These are phyloP conservation scores for Scutellaria barbata DNA, from an alignment of 257 asterid species.

Conservation along the genomic window DNA sequence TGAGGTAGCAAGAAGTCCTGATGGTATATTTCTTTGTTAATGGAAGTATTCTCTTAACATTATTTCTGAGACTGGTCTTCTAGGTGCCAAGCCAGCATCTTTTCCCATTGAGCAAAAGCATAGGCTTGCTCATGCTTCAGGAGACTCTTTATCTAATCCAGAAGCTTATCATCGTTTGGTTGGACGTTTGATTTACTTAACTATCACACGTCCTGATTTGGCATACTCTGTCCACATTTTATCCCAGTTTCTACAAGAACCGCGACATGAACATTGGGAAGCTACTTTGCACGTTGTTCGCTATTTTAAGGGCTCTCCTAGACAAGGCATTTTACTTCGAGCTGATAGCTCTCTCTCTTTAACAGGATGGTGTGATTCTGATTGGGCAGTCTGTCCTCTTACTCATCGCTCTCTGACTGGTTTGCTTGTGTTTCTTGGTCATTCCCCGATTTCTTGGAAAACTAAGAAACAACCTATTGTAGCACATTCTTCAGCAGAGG, in stretches of 20 bases:
- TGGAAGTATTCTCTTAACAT: not conserved
- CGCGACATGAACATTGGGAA: not conserved
- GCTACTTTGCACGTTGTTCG: not conserved
- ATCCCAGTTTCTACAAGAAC: too few species aligned
- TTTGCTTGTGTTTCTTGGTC: not conserved
- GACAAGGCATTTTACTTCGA: not conserved
- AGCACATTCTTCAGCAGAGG: too few species aligned
- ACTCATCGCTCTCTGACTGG: not conserved
- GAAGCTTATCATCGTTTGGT: too few species aligned
- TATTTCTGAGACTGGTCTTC: not conserved
- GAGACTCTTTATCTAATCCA: too few species aligned
- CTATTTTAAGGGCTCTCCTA: not conserved
- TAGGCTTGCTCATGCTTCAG: not conserved
- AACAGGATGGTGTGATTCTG: not conserved
- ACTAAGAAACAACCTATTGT: not conserved
- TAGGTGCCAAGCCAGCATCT: not conserved
- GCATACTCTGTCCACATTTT: too few species aligned
- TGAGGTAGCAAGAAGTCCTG: not conserved
- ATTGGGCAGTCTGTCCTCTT: not conserved
- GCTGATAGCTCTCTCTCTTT: not conserved
- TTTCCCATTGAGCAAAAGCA: slow-evolving; percentile 1
- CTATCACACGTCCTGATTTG: too few species aligned
- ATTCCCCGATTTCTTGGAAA: too few species aligned
- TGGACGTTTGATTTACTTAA: too few species aligned
- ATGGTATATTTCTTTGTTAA: not conserved